Evolutionary conservation across 352 stramenopile species (phyloP).

Genomic region (Phytophthora nicotianae): DNA sequence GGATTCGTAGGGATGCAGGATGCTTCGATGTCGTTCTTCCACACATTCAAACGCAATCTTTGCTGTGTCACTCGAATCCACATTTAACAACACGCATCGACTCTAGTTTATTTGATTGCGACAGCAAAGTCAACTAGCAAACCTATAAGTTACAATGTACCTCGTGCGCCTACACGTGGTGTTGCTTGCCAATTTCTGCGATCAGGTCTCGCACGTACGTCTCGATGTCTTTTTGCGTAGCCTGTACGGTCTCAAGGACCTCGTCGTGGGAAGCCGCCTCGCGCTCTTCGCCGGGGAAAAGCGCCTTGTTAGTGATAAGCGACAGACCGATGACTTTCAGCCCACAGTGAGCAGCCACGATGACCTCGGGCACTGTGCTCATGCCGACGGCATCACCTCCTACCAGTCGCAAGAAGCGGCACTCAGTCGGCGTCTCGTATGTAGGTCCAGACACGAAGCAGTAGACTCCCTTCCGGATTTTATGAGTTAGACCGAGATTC

Average conservation of each 20-base stretch:
- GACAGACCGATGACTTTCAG: conserved; percentile 80
- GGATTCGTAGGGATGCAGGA: no score
- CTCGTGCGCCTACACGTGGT: conserved; percentile 1
- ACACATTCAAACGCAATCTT: no score
- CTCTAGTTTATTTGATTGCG: neutral
- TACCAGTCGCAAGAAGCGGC: conserved; percentile 88
- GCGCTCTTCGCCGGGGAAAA: conserved; percentile 75
- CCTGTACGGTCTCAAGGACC: conserved; percentile 86
- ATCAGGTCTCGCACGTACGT: conserved; percentile 25
- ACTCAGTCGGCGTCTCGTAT: conserved; percentile 95
- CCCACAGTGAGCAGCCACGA: conserved; percentile 86
- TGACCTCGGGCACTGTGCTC: conserved; percentile 94
- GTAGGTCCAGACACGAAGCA: conserved; percentile 96
- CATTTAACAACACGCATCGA: neutral
- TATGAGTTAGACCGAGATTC: conserved; percentile 71
- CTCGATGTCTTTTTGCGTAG: conserved; percentile 40
- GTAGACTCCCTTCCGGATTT: conserved; percentile 89
- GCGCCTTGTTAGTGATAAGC: conserved; percentile 94
- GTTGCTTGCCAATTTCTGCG: conserved; percentile 6
- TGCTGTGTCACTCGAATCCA: neutral
- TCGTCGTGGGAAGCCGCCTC: conserved; percentile 89
- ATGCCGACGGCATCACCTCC: conserved; percentile 95
- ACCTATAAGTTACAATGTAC: conserved; percentile 12
- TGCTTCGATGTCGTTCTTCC: no score
- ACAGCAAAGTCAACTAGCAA: neutral